A percentile compares a stretch with the other conserved stretches of the same genome.
Conservation (phyloP, 352 stramenopile genomes). For the Globisporangium radiosum region DNA sequence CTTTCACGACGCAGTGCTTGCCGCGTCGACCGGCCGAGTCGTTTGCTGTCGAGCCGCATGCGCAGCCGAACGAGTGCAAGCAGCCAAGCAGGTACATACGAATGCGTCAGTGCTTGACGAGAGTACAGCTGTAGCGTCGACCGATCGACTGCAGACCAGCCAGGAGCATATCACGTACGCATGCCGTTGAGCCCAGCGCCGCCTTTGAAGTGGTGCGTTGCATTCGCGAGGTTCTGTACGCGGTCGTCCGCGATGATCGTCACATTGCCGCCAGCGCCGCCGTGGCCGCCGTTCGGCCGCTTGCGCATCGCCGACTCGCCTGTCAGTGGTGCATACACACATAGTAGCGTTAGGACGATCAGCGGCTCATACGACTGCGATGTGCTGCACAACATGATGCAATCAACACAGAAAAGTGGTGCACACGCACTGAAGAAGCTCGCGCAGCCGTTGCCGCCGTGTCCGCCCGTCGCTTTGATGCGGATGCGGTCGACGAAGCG, state of each 20-base stretch:
- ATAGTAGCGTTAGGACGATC: not conserved
- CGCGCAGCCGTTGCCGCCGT: conserved; percentile 84
- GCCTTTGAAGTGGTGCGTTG: conserved; percentile 81
- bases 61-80: not conserved
- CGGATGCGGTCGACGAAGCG: conserved; percentile 89
- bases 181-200: conserved; percentile 76
- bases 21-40: conserved; percentile 67
- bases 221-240: conserved; percentile 80
- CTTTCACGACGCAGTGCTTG: conserved; percentile 75
- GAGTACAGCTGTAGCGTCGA: not conserved
- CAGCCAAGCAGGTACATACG: conserved; percentile 2
- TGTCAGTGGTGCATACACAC: conserved; percentile 4
- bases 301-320: conserved; percentile 62
- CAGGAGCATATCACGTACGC: conserved; percentile 32
- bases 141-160: not conserved
- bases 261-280: conserved; percentile 76
- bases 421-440: conserved; percentile 69
- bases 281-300: conserved; percentile 79
- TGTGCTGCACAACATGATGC: too few relatives aligned
- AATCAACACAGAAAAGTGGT: not conserved
- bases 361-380: too few relatives aligned
- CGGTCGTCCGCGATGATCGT: conserved; percentile 63
- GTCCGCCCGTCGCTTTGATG: conserved; percentile 82
- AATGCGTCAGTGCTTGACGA: not conserved
- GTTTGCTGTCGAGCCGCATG: conserved; percentile 40